Evolutionary conservation across 2,329 filamentous ascomycete species (phyloP).

Genomic region (Talaromyces sp.): DNA sequence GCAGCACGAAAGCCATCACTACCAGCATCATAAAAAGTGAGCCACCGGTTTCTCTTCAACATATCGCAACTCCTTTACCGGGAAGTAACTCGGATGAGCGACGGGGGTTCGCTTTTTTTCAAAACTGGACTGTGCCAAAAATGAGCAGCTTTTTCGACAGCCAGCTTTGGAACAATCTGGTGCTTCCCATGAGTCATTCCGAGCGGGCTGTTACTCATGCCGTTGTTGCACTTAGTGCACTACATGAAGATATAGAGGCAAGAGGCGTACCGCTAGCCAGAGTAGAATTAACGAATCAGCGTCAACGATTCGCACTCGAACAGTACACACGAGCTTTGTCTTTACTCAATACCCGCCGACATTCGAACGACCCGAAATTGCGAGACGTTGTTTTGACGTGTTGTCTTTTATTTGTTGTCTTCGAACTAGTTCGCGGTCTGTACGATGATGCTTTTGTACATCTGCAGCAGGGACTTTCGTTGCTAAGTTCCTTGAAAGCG

Average conservation of each 20-base stretch:
- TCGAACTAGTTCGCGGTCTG: conserved; percentile 26
- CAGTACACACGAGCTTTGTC: conserved; percentile 25
- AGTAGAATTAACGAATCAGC: conserved; percentile 13
- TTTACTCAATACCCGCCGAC: conserved; percentile 19
- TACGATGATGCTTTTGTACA: conserved; percentile 23
- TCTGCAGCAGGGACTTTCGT: conserved; percentile 24
- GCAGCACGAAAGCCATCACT: not conserved
- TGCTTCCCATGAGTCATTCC: conserved; percentile 25
- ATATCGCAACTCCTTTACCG: not conserved
- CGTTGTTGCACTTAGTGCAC: conserved; percentile 24
- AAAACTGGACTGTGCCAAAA: conserved; percentile 17
- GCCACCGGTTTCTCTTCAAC: not conserved
- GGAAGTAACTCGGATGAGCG: conserved; percentile 21
- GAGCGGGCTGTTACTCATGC: conserved; percentile 25
- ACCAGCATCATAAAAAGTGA: not conserved
- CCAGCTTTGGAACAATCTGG: conserved; percentile 20
- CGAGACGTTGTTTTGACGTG: conserved; percentile 23
- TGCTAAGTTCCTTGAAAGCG: conserved; percentile 16
- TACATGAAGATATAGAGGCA: conserved; percentile 21
- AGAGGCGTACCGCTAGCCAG: conserved; percentile 16
- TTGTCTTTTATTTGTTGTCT: conserved; percentile 26
- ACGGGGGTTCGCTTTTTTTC: conserved; percentile 24
- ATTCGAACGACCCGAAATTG: conserved; percentile 20
- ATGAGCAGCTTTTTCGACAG: conserved; percentile 20
- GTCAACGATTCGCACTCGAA: conserved; percentile 24